These are phyloP conservation scores for Arabidopsis thaliana DNA, from an alignment of 345 rosid species.

Conservation along the genomic window DNA sequence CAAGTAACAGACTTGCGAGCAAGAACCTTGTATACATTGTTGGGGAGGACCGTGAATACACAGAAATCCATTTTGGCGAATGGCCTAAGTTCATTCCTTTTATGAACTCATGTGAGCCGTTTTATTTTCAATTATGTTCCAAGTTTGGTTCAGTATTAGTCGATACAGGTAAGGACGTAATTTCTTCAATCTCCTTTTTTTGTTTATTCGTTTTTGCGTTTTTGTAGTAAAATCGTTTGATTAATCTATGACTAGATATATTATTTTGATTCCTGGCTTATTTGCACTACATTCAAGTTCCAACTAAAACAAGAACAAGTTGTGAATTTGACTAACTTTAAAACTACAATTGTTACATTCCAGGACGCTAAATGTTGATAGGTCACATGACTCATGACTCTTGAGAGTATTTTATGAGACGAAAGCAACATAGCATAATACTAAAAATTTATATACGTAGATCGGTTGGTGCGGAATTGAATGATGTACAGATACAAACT, in stretches of 20 bases:
- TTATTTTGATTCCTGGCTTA: neutral
- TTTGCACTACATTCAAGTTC: neutral
- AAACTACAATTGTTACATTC: neutral
- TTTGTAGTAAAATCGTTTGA: too few relatives aligned
- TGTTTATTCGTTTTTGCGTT: too few relatives aligned
- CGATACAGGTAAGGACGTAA: neutral
- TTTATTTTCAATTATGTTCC: constrained; percentile 14
- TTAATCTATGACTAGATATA: neutral
- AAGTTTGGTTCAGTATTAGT: constrained; percentile 19
- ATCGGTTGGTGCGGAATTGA: neutral
- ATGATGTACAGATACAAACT: constrained; percentile 1
- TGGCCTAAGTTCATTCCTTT: neutral
- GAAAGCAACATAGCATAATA: neutral
- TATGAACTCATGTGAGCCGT: neutral
- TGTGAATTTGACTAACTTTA: neutral
- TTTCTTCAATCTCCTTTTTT: neutral
- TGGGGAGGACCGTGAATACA: neutral
- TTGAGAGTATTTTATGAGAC: neutral
- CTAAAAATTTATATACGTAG: neutral
- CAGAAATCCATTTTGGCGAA: neutral
- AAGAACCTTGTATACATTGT: neutral
- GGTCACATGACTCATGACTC: neutral
- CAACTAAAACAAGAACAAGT: neutral
- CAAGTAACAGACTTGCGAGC: neutral
- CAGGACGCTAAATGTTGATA: neutral